These are phyloP conservation scores for Aspergillus pseudotamarii DNA, from an alignment of 2,329 filamentous ascomycete genomes.

Conservation along the genomic window DNA sequence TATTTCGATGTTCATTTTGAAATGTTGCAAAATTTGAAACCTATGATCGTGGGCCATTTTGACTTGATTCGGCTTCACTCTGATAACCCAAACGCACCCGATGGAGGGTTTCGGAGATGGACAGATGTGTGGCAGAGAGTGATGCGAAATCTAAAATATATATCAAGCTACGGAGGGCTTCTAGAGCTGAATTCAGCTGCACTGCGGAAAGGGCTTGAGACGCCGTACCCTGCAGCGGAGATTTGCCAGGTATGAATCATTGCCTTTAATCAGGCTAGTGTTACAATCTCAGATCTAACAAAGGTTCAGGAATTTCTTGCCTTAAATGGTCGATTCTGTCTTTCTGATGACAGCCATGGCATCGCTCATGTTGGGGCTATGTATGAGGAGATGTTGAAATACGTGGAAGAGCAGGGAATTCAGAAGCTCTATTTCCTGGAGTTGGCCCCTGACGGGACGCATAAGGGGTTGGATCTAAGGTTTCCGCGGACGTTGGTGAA, in stretches of 20 bases:
- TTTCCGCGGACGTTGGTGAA: too few species aligned
- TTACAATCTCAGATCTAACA: too few species aligned
- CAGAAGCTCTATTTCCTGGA: too few species aligned
- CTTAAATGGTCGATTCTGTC: too few species aligned
- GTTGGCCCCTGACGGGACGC: too few species aligned
- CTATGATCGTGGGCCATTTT: not conserved
- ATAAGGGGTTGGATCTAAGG: too few species aligned
- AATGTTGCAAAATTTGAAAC: not conserved
- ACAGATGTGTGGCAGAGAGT: not conserved
- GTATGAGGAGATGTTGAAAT: too few species aligned
- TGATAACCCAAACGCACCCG: not conserved
- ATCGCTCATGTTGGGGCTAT: too few species aligned
- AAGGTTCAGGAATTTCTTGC: too few species aligned
- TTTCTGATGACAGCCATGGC: too few species aligned
- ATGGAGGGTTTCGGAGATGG: not conserved
- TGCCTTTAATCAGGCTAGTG: too few species aligned
- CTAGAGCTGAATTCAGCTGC: not conserved
- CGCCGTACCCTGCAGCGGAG: not conserved
- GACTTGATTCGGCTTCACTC: not conserved
- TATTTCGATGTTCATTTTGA: not conserved
- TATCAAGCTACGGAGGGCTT: not conserved
- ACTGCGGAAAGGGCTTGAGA: not conserved
- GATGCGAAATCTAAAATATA: not conserved
- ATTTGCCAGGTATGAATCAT: not conserved
- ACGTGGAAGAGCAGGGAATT: too few species aligned